Base-by-base conservation (phyloP, 345 rosid genomes). In the Boechera retrofracta region DNA sequence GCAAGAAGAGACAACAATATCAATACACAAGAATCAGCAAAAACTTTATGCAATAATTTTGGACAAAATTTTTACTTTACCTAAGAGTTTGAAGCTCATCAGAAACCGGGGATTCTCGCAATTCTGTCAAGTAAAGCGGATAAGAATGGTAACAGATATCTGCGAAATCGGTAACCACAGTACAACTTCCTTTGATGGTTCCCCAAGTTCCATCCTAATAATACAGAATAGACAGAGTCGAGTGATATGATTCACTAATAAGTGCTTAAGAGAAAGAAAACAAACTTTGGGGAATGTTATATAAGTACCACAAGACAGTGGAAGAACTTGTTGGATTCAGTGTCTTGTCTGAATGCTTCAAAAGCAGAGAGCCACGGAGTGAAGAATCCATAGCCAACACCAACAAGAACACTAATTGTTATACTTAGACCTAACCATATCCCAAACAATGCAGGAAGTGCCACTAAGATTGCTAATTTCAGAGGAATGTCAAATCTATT, bases 151-250 rank as follows among this genome's bases (percentile, higher is more conserved):
- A 86, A 72, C 95, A 91, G 9, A 91, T 9, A 82, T 91, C 89
- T 5, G 86, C 87, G 57, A 91, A 94, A 86, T 94, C 97, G 38
- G 79, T 83, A 32, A 89, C 97, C 38, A 83, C 83, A 1, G 85
- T 87, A 63, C 92, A 87, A 74, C 98, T 89, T 79, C 94, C 94
- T 82, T 80, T 80, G 33, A 91, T 60, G 4, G 96, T 88, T 74
- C 85, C 94, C 96, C 90, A 86, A 63, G 92, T 89, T 77, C 96
- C 98, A 84, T 93, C 97, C 96, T 91, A 77, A 39, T 59, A 18
- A 69, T 3, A 61, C 51, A 72, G 4, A 58, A 5, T 26, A 52
- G 52, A 60, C n/a, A 78, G 48, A 66, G 68, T 77, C 52, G 57
- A 51, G 44, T 5, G 64, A 54, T 32, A 51, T 68, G 18, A 10